Evolutionary conservation across 1,284 basidiomycete species (phyloP).

Genomic region (Cystobasidium slooffiae): DNA sequence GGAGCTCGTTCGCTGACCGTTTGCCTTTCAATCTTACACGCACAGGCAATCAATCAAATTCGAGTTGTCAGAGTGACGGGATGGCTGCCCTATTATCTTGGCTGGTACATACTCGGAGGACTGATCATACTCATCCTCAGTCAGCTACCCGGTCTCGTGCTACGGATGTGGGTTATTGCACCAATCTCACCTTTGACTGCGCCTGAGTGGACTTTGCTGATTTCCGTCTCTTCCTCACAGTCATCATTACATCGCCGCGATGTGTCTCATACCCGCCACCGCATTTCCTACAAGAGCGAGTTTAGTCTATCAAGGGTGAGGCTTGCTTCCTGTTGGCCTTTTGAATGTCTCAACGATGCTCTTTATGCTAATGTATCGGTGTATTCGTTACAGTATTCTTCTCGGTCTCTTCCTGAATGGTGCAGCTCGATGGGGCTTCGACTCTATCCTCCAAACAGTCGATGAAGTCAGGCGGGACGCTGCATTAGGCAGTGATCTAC

Average conservation of each 20-base stretch:
- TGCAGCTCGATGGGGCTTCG: slow-evolving; percentile 76
- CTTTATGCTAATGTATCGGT: no score
- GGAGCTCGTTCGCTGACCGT: not conserved
- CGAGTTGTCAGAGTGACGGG: slow-evolving; percentile 83
- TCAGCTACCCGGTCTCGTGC: slow-evolving; percentile 65
- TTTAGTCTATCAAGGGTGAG: slow-evolving; percentile 72
- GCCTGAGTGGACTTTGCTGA: not conserved
- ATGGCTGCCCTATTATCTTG: slow-evolving; percentile 66
- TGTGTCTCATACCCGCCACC: slow-evolving; percentile 75
- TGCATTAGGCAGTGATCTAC: slow-evolving; percentile 69
- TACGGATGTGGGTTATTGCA: slow-evolving; percentile 49
- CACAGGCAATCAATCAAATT: slow-evolving; percentile 68
- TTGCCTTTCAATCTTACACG: not conserved
- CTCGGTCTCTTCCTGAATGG: slow-evolving; percentile 75
- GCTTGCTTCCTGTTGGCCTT: no score
- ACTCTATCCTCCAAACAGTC: slow-evolving; percentile 75
- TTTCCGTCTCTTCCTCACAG: not conserved
- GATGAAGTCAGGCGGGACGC: slow-evolving; percentile 78
- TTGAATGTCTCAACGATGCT: no score
- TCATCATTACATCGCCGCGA: slow-evolving; percentile 68
- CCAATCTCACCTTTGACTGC: not conserved
- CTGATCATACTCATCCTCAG: slow-evolving; percentile 70
- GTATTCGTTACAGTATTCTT: slow-evolving; percentile 59
- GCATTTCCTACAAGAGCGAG: slow-evolving; percentile 79
- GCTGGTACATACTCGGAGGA: slow-evolving; percentile 64